Percentiles rank a stretch among this genome's conserved stretches.
These are phyloP conservation scores for Acer campestre DNA, from an alignment of 345 rosid genomes.

Conservation along the genomic window DNA sequence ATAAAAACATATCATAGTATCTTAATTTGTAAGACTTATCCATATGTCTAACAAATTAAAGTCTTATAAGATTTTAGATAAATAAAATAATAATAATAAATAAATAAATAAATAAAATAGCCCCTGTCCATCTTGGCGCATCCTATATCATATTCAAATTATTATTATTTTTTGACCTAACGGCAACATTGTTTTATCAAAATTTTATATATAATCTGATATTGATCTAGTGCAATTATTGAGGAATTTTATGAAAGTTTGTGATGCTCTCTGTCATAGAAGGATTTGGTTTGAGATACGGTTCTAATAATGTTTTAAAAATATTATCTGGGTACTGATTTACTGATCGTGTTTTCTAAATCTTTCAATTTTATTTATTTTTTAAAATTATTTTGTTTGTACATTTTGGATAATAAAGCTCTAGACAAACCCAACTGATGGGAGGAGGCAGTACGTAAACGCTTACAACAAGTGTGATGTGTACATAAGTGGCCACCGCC, in stretches of 20 bases:
- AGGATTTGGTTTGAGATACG: constrained; percentile 4
- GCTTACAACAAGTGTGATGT: constrained; percentile 87
- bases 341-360: constrained; percentile 13
- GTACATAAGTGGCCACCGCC: too few species aligned
- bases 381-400: not conserved
- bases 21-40: too few species aligned
- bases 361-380: constrained; percentile 4
- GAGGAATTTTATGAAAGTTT: not conserved
- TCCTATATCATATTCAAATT: too few species aligned
- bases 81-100: too few species aligned
- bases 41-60: too few species aligned
- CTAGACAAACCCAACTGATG: constrained; percentile 55
- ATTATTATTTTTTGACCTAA: too few species aligned
- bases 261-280: not conserved
- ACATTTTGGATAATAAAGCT: constrained; percentile 49
- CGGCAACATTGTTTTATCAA: too few species aligned
- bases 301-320: not conserved
- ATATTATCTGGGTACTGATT: constrained; percentile 13
- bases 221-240: constrained; percentile 10
- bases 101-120: too few species aligned
- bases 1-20: too few species aligned
- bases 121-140: too few species aligned
- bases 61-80: too few species aligned
- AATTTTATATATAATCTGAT: not conserved
- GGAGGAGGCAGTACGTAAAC: constrained; percentile 64